Base-by-base conservation (phyloP, 495 filamentous ascomycete species). In the Bathelium albidoporum region DNA sequence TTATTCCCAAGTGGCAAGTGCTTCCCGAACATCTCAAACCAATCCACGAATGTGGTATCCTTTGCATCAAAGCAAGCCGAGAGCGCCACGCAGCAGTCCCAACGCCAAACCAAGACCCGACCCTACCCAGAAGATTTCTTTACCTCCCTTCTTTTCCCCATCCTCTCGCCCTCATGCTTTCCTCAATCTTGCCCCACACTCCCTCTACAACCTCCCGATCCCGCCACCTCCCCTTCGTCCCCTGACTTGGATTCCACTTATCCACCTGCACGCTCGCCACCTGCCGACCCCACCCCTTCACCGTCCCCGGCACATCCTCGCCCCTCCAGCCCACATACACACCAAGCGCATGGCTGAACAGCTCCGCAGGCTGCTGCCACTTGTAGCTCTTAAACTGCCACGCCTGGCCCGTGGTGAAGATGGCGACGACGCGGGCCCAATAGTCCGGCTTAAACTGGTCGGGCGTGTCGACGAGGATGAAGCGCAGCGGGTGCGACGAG, bases 331-430 rank as follows among this genome's bases (percentile, higher is more conserved):
- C 94, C 29, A 97, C 85, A 71, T 93, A 95, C 49, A 97, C 78
- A 58, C 94, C 94, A 16, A 88, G 80, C 22, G 89, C 87, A 66
- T 96, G 88, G 65, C 84, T 82, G 76, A 99, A 99, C 32, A 99
- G 80, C 65, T 97, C 94, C 2, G 83, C 77, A 3, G 95, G 89
- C 29, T 90, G 85, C 64, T 87, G 86, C 92, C 94, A 97, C 77
- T 94, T 95, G 82, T 97, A 99, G 55, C 85, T 87, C 76, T 96
- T 95, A 77, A 97, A 99, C 74, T 99, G 94, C 94, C 94, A 99
- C 12, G 88, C 87, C 75, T 99, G 94, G 26, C 94, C 94, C 10
- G 94, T 99, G 0, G 94, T 99, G 76, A 99, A 99, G 53, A 99
- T 91, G 10, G 90, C 95, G 10, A 97, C 94, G 11, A 99, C 89